Conservation (phyloP, 129 eudicot genomes). For the Lactuca saligna region DNA sequence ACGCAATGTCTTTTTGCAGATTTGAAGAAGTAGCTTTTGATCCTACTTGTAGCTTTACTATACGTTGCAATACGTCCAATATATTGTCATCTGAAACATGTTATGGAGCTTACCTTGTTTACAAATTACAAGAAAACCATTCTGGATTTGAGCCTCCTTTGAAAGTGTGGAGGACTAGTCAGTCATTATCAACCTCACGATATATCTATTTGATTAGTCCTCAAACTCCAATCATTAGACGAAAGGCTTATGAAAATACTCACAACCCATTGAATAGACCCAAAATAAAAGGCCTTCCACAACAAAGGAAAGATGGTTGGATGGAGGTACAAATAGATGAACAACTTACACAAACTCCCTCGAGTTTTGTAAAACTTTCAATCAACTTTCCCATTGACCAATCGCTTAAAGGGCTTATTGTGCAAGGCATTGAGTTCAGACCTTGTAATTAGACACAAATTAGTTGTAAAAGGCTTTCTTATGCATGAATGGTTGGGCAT, state of each 20-base stretch:
- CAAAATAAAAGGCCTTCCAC: conserved; percentile 11
- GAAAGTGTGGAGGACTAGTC: too few species aligned
- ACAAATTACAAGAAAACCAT: too few species aligned
- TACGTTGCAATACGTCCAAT: background rate
- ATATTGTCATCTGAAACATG: background rate
- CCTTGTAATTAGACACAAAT: background rate
- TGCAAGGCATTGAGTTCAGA: conserved; percentile 5
- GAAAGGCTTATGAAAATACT: conserved; percentile 7
- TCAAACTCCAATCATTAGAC: background rate
- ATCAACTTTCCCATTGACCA: background rate
- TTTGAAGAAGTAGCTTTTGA: too few species aligned
- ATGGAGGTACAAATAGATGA: conserved; percentile 21
- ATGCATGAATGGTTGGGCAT: too few species aligned
- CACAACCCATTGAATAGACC: background rate
- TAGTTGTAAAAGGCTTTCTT: too few species aligned
- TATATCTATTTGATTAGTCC: conserved; percentile 15
- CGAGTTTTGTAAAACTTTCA: background rate
- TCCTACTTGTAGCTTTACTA: too few species aligned
- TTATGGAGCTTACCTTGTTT: background rate
- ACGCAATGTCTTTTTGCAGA: too few species aligned
- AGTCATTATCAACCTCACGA: background rate
- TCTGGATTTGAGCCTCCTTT: background rate
- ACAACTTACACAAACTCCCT: background rate
- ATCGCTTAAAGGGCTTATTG: background rate
- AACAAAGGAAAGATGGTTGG: conserved; percentile 14